These are phyloP conservation scores for Zelopaecilomyces penicillatus DNA, from an alignment of 2,329 filamentous ascomycete species.

Conservation along the genomic window DNA sequence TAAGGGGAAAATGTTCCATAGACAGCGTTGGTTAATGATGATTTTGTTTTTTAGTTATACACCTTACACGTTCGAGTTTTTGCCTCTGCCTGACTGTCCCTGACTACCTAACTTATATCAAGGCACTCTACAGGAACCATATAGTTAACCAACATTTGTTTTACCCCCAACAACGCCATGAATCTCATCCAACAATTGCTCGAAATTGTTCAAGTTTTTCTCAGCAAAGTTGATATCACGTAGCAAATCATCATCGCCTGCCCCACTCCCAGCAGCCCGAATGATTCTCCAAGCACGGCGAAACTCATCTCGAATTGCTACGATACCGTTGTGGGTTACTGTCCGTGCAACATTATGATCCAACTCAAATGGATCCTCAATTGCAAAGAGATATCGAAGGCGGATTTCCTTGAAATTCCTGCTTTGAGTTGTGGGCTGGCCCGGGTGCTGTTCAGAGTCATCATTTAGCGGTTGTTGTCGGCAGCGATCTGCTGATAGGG, in stretches of 20 bases:
- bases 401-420: conserved; percentile 58
- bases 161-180: conserved; percentile 18
- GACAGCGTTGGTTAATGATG: too few species aligned
- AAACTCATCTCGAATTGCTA: conserved; percentile 77
- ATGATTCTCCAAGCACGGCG: conserved; percentile 70
- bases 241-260: conserved; percentile 40
- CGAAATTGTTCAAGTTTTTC: conserved; percentile 16
- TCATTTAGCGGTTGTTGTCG: too few species aligned
- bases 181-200: conserved; percentile 24
- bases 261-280: conserved; percentile 37
- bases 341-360: conserved; percentile 85
- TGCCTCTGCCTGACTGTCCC: too few species aligned
- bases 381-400: conserved; percentile 76
- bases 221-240: conserved; percentile 36
- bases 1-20: too few species aligned
- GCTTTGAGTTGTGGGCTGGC: conserved; percentile 19
- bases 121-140: too few species aligned
- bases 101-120: too few species aligned
- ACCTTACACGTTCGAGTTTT: too few species aligned
- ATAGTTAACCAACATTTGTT: too few species aligned
- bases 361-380: conserved; percentile 85
- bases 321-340: conserved; percentile 74
- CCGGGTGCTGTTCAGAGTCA: conserved; percentile 8
- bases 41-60: too few species aligned
- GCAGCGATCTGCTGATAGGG: too few species aligned